Percentiles rank a stretch among this genome's conserved stretches.
These are phyloP conservation scores for Rhizophlyctis rosea DNA, from an alignment of 192 early-diverging fungal genomes.

Conservation along the genomic window DNA sequence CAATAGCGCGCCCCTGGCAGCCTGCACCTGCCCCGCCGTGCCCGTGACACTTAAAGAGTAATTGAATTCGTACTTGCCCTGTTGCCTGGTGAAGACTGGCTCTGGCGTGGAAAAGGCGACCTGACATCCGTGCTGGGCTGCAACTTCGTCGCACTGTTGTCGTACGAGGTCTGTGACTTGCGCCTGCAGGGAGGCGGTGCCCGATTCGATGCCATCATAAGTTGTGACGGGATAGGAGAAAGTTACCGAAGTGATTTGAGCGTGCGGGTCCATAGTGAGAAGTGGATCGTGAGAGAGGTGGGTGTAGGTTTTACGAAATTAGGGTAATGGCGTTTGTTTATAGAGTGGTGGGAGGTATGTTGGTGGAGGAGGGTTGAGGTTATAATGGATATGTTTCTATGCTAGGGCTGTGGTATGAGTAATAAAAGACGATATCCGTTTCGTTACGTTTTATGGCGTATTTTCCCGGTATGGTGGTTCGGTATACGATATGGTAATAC, in stretches of 20 bases:
- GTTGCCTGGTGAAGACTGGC: conserved; percentile 10
- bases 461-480: too few relatives aligned
- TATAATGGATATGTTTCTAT: too few relatives aligned
- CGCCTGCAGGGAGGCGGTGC: neutral
- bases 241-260: conserved; percentile 10
- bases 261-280: neutral
- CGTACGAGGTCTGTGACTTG: conserved; percentile 12
- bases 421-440: too few relatives aligned
- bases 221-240: conserved; percentile 21
- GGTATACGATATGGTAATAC: too few relatives aligned
- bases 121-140: conserved; percentile 11
- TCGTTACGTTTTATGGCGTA: too few relatives aligned
- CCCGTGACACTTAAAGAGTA: conserved; percentile 33
- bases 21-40: conserved; percentile 13
- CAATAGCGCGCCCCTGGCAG: conserved; percentile 25
- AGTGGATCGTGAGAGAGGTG: too few relatives aligned
- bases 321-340: too few relatives aligned
- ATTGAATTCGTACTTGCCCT: conserved; percentile 26
- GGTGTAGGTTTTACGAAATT: too few relatives aligned
- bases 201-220: neutral
- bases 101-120: conserved; percentile 23
- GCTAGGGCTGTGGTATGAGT: too few relatives aligned
- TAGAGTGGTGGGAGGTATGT: too few relatives aligned
- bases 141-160: conserved; percentile 14
- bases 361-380: too few relatives aligned